These are phyloP conservation scores for Neurospora discreta DNA, from an alignment of 495 filamentous ascomycete genomes.

Conservation along the genomic window DNA sequence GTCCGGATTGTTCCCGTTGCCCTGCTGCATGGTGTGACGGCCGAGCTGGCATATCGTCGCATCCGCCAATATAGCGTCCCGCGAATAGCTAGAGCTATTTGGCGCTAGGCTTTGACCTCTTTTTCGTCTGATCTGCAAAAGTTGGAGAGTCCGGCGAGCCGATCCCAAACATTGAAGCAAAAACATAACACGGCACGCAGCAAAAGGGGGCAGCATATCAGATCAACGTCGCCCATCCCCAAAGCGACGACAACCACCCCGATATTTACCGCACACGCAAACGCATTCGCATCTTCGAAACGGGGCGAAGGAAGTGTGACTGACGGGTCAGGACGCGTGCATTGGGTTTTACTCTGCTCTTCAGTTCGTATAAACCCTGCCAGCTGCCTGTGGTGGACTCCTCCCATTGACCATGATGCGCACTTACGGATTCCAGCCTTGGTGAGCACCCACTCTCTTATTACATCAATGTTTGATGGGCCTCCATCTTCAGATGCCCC, in stretches of 20 bases:
- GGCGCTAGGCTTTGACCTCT: neutral
- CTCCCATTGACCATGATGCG: constrained; percentile 15
- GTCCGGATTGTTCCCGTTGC: neutral
- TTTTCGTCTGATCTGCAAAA: neutral
- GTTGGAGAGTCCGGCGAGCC: neutral
- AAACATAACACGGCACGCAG: neutral
- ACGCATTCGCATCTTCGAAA: neutral
- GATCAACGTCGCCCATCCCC: neutral
- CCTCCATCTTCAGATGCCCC: neutral
- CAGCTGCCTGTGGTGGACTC: neutral
- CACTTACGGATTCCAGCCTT: constrained; percentile 20
- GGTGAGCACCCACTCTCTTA: constrained; percentile 11
- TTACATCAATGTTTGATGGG: neutral
- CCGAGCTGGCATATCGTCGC: constrained; percentile 8
- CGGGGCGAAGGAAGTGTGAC: neutral
- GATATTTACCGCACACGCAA: neutral
- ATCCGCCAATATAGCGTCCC: constrained; percentile 19
- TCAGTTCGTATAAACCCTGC: neutral
- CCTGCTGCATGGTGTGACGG: constrained; percentile 15
- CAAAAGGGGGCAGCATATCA: neutral
- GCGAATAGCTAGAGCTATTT: constrained; percentile 10
- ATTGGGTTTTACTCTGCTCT: neutral
- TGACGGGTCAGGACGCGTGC: neutral
- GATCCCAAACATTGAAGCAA: neutral
- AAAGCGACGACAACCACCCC: neutral